Evolutionary conservation across 345 rosid genomes (phyloP).

Genomic region (Viola odorata): DNA sequence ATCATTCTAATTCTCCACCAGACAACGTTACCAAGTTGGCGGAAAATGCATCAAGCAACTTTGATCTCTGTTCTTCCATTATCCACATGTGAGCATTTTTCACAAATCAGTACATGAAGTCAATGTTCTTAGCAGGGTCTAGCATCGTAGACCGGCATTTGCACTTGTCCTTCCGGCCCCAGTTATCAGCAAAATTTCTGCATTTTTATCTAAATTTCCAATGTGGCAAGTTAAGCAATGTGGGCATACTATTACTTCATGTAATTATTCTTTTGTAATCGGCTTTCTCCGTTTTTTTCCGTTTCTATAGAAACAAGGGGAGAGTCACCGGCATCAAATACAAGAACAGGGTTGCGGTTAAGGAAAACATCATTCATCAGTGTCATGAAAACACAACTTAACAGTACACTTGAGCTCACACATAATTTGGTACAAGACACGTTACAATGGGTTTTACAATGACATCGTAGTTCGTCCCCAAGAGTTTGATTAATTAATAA

Average conservation of each 20-base stretch:
- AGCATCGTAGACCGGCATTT: too few relatives aligned
- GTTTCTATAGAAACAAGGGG: not conserved
- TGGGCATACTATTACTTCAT: not conserved
- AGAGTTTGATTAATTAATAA: slow-evolving; percentile 38
- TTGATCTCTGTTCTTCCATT: too few relatives aligned
- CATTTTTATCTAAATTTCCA: too few relatives aligned
- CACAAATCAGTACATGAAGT: too few relatives aligned
- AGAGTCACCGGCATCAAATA: not conserved
- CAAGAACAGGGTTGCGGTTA: not conserved
- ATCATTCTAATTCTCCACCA: not conserved
- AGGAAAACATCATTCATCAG: not conserved
- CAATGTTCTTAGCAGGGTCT: too few relatives aligned
- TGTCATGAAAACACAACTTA: not conserved
- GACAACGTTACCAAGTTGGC: too few relatives aligned
- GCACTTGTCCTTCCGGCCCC: too few relatives aligned
- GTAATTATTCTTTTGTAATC: not conserved
- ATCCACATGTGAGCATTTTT: too few relatives aligned
- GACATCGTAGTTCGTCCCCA: not conserved
- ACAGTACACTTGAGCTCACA: slow-evolving; percentile 8
- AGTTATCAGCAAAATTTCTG: too few relatives aligned
- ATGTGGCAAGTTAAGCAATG: not conserved
- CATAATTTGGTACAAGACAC: slow-evolving; percentile 5
- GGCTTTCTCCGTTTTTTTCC: not conserved
- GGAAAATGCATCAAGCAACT: too few relatives aligned
- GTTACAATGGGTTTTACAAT: slow-evolving; percentile 21